phyloP scores from a whole-genome alignment of 2,329 filamentous ascomycete species.

The Arthrobotrys sphaeroides region DNA sequence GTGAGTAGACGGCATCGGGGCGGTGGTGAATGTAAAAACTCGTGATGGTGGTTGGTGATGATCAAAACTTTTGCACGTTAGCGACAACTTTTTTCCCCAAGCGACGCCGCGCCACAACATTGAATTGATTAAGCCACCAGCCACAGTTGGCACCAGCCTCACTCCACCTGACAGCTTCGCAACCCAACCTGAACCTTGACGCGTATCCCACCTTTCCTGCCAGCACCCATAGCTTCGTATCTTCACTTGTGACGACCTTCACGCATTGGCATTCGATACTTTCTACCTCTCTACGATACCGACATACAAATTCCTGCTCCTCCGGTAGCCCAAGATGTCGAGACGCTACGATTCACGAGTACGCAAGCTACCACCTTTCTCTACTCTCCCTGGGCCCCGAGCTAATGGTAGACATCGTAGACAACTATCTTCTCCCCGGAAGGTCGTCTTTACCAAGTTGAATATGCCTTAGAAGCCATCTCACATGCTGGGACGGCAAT shows the following conservation, averaged over 20 bases:
- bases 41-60: conserved; percentile 13
- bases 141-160: conserved; percentile 39
- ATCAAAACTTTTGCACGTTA: conserved; percentile 40
- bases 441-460: conserved; percentile 97
- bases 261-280: conserved; percentile 37
- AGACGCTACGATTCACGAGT: conserved; percentile 97
- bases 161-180: conserved; percentile 54
- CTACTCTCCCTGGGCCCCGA: conserved; percentile 29
- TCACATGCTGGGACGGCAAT: conserved; percentile 97
- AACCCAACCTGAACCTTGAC: conserved; percentile 52
- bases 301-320: background rate
- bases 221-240: conserved; percentile 30
- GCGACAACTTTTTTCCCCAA: conserved; percentile 41
- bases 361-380: conserved; percentile 62
- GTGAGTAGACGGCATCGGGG: conserved; percentile 82
- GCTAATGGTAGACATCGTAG: conserved; percentile 63
- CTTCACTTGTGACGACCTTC: conserved; percentile 20
- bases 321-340: conserved; percentile 72
- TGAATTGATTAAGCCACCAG: conserved; percentile 4
- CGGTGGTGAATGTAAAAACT: conserved; percentile 54
- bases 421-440: conserved; percentile 99
- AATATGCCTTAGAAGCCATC: conserved; percentile 98
- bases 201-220: conserved; percentile 51
- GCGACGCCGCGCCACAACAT: conserved; percentile 17
- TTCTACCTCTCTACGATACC: background rate